Percentiles rank a stretch among this genome's conserved stretches.
Conservation (phyloP, 257 asterid genomes). For the Primulina tabacum region DNA sequence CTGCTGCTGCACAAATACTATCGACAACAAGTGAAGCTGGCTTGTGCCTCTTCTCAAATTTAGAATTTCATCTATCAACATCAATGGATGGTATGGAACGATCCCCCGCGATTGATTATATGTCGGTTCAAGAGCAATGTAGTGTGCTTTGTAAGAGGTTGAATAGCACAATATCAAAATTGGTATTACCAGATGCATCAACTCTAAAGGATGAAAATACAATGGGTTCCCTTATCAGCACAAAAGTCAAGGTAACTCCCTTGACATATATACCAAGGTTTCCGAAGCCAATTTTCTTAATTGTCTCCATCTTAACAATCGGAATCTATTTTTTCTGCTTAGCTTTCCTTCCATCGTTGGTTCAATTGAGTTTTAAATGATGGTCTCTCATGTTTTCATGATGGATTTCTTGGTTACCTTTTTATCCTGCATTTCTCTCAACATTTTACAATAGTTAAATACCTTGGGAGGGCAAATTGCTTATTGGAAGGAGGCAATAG, state of each 20-base stretch:
- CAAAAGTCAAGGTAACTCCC: constrained; percentile 85
- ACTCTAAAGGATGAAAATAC: constrained; percentile 25
- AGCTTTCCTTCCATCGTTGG: constrained; percentile 31
- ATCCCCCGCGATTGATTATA: constrained; percentile 29
- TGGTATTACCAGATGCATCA: constrained; percentile 43
- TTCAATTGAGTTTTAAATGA: constrained; percentile 24
- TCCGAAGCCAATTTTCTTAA: constrained; percentile 48
- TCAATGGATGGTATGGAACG: constrained; percentile 37
- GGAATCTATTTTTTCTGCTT: constrained; percentile 52
- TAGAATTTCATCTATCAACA: constrained; percentile 58
- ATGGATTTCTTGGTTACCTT: background rate
- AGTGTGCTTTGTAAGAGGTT: constrained; percentile 53
- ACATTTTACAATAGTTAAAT: constrained; percentile 11
- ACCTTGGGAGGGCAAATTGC: constrained; percentile 71
- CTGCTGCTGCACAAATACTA: constrained; percentile 52
- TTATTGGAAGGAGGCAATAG: constrained; percentile 72
- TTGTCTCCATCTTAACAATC: constrained; percentile 49
- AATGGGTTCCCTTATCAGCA: constrained; percentile 30
- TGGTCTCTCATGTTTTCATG: constrained; percentile 19
- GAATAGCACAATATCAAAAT: constrained; percentile 51
- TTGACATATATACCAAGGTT: constrained; percentile 54
- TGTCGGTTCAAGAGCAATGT: constrained; percentile 46
- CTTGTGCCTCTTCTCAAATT: constrained; percentile 52
- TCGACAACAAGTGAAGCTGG: constrained; percentile 70
- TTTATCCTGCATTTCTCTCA: background rate